Evolutionary conservation across 192 early-diverging fungal species (phyloP).

Genomic region (Spinellus fusiger): DNA sequence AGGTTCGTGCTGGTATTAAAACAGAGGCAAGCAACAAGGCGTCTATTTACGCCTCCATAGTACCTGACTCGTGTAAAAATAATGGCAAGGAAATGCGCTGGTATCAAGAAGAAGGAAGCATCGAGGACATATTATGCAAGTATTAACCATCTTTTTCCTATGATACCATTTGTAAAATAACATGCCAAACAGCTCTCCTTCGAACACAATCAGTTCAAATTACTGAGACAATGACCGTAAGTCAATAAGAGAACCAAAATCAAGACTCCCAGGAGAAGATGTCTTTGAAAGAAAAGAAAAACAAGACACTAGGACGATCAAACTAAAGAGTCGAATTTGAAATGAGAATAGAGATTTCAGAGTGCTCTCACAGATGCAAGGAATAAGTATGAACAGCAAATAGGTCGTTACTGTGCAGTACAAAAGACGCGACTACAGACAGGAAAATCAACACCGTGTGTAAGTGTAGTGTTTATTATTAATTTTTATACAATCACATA

Average conservation of each 20-base stretch:
- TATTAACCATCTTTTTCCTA: neutral
- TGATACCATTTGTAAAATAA: neutral
- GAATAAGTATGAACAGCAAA: constrained; percentile 3
- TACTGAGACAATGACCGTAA: no score
- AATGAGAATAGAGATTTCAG: constrained; percentile 22
- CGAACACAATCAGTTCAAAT: no score
- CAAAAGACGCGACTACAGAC: constrained; percentile 12
- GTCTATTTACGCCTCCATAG: neutral
- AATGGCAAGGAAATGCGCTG: neutral
- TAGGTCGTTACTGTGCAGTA: constrained; percentile 7
- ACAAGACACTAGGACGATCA: no score
- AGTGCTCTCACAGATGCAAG: neutral
- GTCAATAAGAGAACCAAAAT: no score
- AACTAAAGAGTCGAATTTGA: no score
- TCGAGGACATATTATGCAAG: neutral
- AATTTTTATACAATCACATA: no score
- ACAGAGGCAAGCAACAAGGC: neutral
- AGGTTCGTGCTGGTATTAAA: neutral
- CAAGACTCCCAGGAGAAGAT: no score
- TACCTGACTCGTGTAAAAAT: neutral
- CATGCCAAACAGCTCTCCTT: neutral
- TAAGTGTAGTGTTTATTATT: constrained; percentile 1
- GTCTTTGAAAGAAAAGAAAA: no score
- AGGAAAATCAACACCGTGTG: constrained; percentile 1
- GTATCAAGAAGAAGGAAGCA: neutral